phyloP scores from a whole-genome alignment of 2,329 filamentous ascomycete genomes.

The Grosmannia clavigera region DNA sequence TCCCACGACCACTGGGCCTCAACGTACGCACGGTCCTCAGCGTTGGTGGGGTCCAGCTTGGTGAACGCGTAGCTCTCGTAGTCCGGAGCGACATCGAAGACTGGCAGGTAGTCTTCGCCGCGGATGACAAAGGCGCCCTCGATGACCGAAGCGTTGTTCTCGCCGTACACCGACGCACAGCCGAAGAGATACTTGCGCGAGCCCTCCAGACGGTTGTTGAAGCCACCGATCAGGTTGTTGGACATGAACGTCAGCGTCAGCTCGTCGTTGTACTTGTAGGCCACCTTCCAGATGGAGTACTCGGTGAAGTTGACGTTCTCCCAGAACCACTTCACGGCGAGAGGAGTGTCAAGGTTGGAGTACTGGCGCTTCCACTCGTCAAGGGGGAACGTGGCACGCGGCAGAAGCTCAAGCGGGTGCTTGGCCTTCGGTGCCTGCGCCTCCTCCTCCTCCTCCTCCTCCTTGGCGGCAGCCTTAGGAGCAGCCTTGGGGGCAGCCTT shows the following conservation, averaged over 20 bases:
- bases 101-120: constrained; percentile 72
- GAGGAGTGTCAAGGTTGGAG: constrained; percentile 85
- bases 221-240: constrained; percentile 94
- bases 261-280: constrained; percentile 99
- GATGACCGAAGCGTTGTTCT: constrained; percentile 80
- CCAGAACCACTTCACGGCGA: constrained; percentile 96
- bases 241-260: constrained; percentile 98
- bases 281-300: constrained; percentile 87
- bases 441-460: constrained; percentile 37
- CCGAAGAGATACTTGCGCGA: constrained; percentile 99
- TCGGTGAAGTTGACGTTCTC: constrained; percentile 87
- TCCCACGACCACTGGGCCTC: constrained; percentile 89
- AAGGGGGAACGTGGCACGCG: constrained; percentile 66
- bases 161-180: constrained; percentile 75
- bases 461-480: constrained; percentile 26
- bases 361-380: constrained; percentile 99
- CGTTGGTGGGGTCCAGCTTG: constrained; percentile 85
- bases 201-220: constrained; percentile 92
- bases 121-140: constrained; percentile 91
- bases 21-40: constrained; percentile 75
- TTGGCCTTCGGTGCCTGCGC: constrained; percentile 65
- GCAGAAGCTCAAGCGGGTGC: constrained; percentile 83
- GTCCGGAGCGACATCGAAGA: constrained; percentile 95
- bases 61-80: constrained; percentile 92
- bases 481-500: constrained; percentile 27